Percentiles rank a stretch among this genome's conserved stretches.
These are phyloP conservation scores for Pythium chondricola DNA, from an alignment of 352 stramenopile species.

Conservation along the genomic window DNA sequence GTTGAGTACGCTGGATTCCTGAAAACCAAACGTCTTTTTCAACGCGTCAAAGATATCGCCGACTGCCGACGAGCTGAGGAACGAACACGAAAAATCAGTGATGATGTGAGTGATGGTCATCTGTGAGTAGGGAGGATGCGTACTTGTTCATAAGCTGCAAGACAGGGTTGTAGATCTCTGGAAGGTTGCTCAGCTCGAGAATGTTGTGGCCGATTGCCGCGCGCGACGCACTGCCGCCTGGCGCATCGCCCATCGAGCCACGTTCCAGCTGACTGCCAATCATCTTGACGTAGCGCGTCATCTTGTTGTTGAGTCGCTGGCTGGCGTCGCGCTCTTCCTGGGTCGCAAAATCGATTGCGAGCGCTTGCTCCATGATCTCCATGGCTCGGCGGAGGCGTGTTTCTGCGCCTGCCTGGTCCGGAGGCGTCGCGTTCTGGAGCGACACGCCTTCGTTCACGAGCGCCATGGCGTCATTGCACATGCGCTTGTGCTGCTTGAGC, in stretches of 20 bases:
- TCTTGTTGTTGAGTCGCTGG: conserved; percentile 75
- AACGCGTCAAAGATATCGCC: conserved; percentile 89
- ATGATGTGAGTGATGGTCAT: conserved; percentile 2
- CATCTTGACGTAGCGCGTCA: conserved; percentile 85
- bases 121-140: conserved; percentile 6
- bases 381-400: conserved; percentile 65
- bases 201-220: conserved; percentile 42
- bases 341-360: conserved; percentile 69
- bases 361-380: conserved; percentile 67
- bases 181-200: conserved; percentile 57
- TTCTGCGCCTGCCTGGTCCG: conserved; percentile 44
- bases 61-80: conserved; percentile 33
- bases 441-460: conserved; percentile 77
- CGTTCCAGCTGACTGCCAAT: conserved; percentile 76
- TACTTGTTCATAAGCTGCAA: conserved; percentile 49
- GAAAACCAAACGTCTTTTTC: conserved; percentile 95
- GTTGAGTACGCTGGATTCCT: conserved; percentile 81
- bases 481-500: conserved; percentile 63
- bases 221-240: conserved; percentile 9
- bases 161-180: conserved; percentile 57
- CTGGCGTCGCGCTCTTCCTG: conserved; percentile 69
- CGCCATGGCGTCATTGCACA: conserved; percentile 78
- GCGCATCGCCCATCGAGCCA: conserved; percentile 20
- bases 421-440: conserved; percentile 64
- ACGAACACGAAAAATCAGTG: background rate